These are phyloP conservation scores for Casuarina equisetifolia DNA, from an alignment of 306 rosid genomes.

Conservation along the genomic window DNA sequence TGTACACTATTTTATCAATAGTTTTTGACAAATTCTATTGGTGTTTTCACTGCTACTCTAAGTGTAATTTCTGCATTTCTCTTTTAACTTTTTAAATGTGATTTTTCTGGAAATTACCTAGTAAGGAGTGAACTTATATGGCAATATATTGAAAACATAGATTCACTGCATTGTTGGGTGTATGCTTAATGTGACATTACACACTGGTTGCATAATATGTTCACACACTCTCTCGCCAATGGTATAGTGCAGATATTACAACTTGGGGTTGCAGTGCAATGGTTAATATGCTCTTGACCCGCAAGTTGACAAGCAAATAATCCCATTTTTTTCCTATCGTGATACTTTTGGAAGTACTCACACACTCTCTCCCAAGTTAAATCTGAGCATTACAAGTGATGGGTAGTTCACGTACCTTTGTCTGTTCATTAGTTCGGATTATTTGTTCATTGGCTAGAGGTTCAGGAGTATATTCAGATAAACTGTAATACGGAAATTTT, in stretches of 20 bases:
- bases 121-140: not conserved
- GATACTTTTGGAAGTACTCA: too few relatives aligned
- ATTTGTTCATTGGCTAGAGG: not conserved
- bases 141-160: not conserved
- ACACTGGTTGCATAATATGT: not conserved
- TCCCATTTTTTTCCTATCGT: too few relatives aligned
- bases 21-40: not conserved
- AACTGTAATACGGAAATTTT: not conserved
- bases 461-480: too few relatives aligned
- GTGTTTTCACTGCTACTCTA: not conserved
- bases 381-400: not conserved
- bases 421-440: not conserved
- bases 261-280: too few relatives aligned
- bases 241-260: too few relatives aligned
- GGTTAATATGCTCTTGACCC: too few relatives aligned
- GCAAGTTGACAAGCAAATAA: too few relatives aligned
- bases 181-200: not conserved
- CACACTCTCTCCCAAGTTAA: not conserved
- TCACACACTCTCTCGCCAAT: not conserved
- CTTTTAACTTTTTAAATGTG: not conserved
- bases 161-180: not conserved
- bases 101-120: not conserved
- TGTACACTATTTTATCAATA: not conserved
- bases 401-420: not conserved
- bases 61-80: not conserved